Base-by-base conservation (phyloP, 2,329 filamentous ascomycete genomes). In the Pseudogymnoascus destructans region DNA sequence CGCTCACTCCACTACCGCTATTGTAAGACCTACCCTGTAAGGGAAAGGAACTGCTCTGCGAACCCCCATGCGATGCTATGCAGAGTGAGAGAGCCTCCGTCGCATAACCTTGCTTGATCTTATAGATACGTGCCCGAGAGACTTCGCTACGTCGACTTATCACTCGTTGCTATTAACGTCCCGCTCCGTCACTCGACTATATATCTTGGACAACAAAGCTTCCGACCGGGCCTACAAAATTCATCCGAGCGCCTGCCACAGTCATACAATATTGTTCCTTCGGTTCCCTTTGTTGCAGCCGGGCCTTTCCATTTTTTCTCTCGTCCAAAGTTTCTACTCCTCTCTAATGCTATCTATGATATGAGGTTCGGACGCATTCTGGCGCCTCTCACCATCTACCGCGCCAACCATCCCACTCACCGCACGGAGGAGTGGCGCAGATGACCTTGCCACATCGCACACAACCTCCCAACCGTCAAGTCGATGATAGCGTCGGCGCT, bases 141-240 rank as follows among this genome's bases (percentile, higher is more conserved):
- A 27, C 40, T 49, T 23, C 21, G 21, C 40, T 49, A 49, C 40
- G 40, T 49, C 40, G 7, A 49, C 13, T 49, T 49, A 49, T 49
- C 40, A 49, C 40, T 49, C 21, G 40, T 25, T 49, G 15, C 19
- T 46, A 25, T 46, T 13, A 3, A 25, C 40, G 13, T 49, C 40
- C 40, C 13, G 40, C 40, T 21, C 40, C 40, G 40, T 49, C 40
- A 49, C 40, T 49, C 21, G 15, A 49, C 13, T 49, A 49, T 49
- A 49, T 49, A 49, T 49, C 40, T 49, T 49, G 21, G 13, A 49
- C 40, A 49, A 49, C 40, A 49, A 49, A 49, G 40, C 40, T 49
- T 49, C 40, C 40, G 40, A 49, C 15, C 40, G 23, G 40, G 40
- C 40, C 40, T 49, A 27, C 40, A 25, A 27, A 25, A 49, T 49